Evolutionary conservation across 2,329 filamentous ascomycete species (phyloP), one percentile per base, ranked within the genome.

Genomic region (Fusarium udum): DNA sequence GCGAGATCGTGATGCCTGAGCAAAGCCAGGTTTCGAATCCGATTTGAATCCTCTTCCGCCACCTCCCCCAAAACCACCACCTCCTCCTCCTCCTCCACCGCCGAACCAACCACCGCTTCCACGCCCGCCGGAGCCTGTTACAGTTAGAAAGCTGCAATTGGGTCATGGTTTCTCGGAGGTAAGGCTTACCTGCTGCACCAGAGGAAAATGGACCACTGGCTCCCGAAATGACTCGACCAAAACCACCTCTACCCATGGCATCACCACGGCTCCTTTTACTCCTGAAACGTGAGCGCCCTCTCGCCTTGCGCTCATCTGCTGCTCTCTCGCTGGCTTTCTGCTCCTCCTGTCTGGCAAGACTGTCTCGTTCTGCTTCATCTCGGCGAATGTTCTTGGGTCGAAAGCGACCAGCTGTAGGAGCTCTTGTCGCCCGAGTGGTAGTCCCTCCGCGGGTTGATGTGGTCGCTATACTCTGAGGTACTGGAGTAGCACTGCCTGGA

Each of bases 291-390:
- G 81, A 82, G 10, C 83, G 81, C 5, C 84, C 78, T 74, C 83
- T 72, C 11, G 81, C 81, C 58, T 79, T 79, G 26, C 80, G 79
- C 77, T 84, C 83, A 31, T 83, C 83, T 9, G 83, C 83, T 9
- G 81, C 82, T 53, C 82, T 80, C 55, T 84, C 82, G 39, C 71
- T 81, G 5, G 83, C 82, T 69, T 85, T 85, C 64, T 84, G 80
- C 61, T 83, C 81, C 67, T 85, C 84, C 61, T 84, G 81, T 18
- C 83, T 80, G 51, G 86, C 86, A 15, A 88, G 78, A 57, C 74
- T 83, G 60, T 86, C 85, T 76, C 86, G 81, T 58, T 87, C 85
- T 12, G 84, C 83, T 62, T 87, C 86, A 79, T 87, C 85, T 83
- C 86, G 81, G 60, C 86, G 83, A 53, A 87, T 77, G 66, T 84